These are phyloP conservation scores for Cairneyella variabilis DNA, from an alignment of 495 filamentous ascomycete species.

Conservation along the genomic window DNA sequence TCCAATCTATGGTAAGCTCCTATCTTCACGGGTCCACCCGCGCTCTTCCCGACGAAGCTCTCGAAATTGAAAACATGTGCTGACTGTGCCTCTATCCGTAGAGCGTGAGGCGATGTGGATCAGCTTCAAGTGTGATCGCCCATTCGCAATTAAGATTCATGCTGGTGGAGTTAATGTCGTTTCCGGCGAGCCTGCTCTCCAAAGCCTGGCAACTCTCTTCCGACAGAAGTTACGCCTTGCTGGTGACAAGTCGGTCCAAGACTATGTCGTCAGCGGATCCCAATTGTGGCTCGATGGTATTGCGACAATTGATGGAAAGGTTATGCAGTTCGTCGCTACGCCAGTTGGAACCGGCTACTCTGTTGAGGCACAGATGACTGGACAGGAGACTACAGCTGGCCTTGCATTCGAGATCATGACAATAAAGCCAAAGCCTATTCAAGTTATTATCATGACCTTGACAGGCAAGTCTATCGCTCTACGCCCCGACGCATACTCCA, in stretches of 20 bases:
- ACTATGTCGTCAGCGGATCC: constrained; percentile 41
- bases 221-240: constrained; percentile 4
- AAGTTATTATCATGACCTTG: background rate
- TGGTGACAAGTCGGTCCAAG: constrained; percentile 24
- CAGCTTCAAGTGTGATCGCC: constrained; percentile 24
- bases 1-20: constrained; percentile 6
- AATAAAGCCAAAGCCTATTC: background rate
- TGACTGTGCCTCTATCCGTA: background rate
- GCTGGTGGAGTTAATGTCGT: constrained; percentile 45
- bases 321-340: constrained; percentile 43
- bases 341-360: constrained; percentile 39
- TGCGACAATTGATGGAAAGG: constrained; percentile 26
- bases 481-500: background rate
- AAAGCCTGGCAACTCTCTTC: constrained; percentile 16
- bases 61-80: background rate
- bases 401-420: constrained; percentile 10
- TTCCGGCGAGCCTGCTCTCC: constrained; percentile 34
- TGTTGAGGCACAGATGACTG: constrained; percentile 43
- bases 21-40: background rate
- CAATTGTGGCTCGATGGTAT: constrained; percentile 49
- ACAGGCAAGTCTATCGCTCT: background rate
- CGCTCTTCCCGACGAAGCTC: too few relatives aligned
- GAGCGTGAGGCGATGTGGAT: constrained; percentile 42
- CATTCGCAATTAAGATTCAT: constrained; percentile 42
- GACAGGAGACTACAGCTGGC: constrained; percentile 36